These are phyloP conservation scores for Hibiscus tridactylites DNA, from an alignment of 345 rosid species.

Conservation along the genomic window DNA sequence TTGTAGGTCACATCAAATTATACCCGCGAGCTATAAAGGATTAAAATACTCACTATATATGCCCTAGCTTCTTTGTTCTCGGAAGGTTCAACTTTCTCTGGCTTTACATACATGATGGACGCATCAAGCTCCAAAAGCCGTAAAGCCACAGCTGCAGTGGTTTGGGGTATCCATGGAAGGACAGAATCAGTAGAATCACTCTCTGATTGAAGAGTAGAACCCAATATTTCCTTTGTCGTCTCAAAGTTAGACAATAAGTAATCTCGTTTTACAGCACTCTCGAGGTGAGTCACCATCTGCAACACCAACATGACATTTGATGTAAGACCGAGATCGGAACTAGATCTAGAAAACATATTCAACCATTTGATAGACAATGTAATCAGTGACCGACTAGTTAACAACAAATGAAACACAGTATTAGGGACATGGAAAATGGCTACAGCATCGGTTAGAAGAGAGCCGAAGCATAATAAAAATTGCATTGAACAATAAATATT, in stretches of 20 bases:
- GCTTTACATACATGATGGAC: slow-evolving; percentile 45
- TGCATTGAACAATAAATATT: background rate
- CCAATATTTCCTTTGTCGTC: slow-evolving; percentile 66
- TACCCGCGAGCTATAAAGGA: background rate
- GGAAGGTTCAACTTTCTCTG: slow-evolving; percentile 46
- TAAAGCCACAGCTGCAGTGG: slow-evolving; percentile 73
- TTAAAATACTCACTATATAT: slow-evolving; percentile 42
- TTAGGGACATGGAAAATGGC: background rate
- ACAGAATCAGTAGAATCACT: slow-evolving; percentile 29
- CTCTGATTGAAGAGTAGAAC: slow-evolving; percentile 16
- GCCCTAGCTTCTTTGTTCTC: slow-evolving; percentile 37
- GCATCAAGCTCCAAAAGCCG: slow-evolving; percentile 81
- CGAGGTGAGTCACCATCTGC: slow-evolving; percentile 65
- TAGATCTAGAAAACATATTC: background rate
- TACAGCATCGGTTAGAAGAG: background rate
- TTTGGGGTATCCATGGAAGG: slow-evolving; percentile 92
- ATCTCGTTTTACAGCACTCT: slow-evolving; percentile 64
- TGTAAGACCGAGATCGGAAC: background rate
- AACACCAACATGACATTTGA: slow-evolving; percentile 9
- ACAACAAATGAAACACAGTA: background rate
- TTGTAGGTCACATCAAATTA: background rate
- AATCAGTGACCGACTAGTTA: background rate
- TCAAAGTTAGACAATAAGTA: slow-evolving; percentile 51
- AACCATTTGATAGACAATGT: background rate
- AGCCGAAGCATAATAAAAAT: slow-evolving; percentile 1